Base-by-base conservation (phyloP, 257 asterid species). In the Leonotis leonurus region DNA sequence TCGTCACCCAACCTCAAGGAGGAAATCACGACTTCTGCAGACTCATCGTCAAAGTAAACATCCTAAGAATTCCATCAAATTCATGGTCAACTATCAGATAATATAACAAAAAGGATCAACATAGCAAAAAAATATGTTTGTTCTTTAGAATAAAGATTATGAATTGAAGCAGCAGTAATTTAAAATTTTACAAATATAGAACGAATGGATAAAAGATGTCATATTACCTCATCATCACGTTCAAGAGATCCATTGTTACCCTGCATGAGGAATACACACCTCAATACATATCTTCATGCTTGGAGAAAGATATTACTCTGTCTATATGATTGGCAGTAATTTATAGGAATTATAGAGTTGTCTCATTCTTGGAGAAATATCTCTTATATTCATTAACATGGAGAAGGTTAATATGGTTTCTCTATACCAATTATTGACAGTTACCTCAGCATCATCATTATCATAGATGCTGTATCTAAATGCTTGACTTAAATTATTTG, bases 21-120 rank as follows among this genome's bases (percentile, higher is more conserved):
- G 59, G 99, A 93, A 68, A 93, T 85, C 65, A 93, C 99, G 21
- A 93, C 97, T 79, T 93, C 99, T 48, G 97, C 99, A 58, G 95
- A 83, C 65, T 92, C 96, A 20, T 92, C 95, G 18, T 92, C 98
- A 60, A 92, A 92, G 84, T 92, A 93, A 44, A 83, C 96, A 78
- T 89, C 99, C 99, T 92, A 74, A 36, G 73, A 81, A 40, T 71
- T 48, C 57, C 73, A 77, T 46, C 55, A 75, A 62, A 14, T 48
- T 12, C 48, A 55, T 35, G 48, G 12, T 67, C 44, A 67, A 56
- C 35, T 74, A 14, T 5, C 22, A 11, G 30, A 14, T 10, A 65
- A 61, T 30, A 52, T 7, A 71, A 3, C 32, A 39, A 61, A 56
- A 75, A 45, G 61, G 71, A 44, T 56, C 40, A 56, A 36, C 16